Conservation (phyloP, 352 stramenopile genomes). For the Globisporangium viniferum region DNA sequence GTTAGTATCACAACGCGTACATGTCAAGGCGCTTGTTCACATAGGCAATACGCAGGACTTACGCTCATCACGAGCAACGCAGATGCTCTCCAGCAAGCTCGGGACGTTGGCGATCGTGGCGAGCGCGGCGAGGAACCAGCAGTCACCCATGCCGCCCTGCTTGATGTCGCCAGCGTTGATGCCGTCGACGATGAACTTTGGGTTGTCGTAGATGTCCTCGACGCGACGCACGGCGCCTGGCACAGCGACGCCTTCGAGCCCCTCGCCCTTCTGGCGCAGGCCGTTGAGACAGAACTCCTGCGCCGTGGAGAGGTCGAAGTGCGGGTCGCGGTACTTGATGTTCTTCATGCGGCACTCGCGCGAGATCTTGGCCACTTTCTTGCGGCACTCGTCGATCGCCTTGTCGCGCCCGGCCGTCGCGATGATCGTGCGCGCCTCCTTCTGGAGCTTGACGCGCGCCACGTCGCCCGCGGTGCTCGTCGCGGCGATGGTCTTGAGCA, state of each 20-base stretch:
- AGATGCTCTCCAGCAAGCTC: constrained; percentile 60
- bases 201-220: constrained; percentile 34
- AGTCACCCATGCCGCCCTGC: constrained; percentile 73
- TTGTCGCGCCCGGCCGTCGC: constrained; percentile 26
- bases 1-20: not conserved
- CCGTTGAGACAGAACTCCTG: constrained; percentile 29
- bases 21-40: no score
- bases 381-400: constrained; percentile 33
- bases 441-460: constrained; percentile 15
- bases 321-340: constrained; percentile 43
- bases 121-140: constrained; percentile 78
- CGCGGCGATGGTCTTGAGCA: not conserved
- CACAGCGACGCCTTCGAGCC: constrained; percentile 11
- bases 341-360: constrained; percentile 38
- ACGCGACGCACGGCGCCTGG: constrained; percentile 27
- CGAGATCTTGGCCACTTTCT: constrained; percentile 40
- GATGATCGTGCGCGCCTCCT: constrained; percentile 25
- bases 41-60: not conserved
- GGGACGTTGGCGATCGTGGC: constrained; percentile 70
- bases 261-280: constrained; percentile 19
- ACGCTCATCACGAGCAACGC: constrained; percentile 38
- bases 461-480: not conserved
- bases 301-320: constrained; percentile 29
- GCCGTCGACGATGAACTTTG: constrained; percentile 43
- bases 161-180: constrained; percentile 68